Percentiles rank a stretch among this genome's conserved stretches.
phyloP scores from a whole-genome alignment of 257 asterid species.

The Rehmannia glutinosa region DNA sequence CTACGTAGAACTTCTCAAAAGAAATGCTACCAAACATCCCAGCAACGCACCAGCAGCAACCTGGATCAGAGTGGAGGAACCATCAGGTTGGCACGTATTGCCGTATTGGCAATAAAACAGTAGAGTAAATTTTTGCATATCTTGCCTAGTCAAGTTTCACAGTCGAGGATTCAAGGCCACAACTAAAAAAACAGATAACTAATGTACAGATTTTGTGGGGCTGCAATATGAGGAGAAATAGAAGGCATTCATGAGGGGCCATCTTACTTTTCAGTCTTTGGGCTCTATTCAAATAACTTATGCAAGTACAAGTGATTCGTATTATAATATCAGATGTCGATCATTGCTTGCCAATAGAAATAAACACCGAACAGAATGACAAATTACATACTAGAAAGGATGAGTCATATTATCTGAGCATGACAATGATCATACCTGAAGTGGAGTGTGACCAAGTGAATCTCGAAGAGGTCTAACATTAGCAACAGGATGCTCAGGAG shows the following conservation, averaged over 20 bases:
- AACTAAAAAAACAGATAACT: too few species aligned
- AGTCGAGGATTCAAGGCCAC: too few species aligned
- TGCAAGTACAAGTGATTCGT: neutral
- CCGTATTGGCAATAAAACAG: neutral
- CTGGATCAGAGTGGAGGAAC: slow-evolving; percentile 25
- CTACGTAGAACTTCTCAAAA: slow-evolving; percentile 39
- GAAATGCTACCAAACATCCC: slow-evolving; percentile 56
- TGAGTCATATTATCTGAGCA: neutral
- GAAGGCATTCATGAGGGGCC: neutral
- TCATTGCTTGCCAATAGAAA: neutral
- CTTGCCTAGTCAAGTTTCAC: neutral
- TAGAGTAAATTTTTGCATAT: neutral
- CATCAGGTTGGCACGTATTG: neutral
- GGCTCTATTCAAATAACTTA: neutral
- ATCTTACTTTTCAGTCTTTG: neutral
- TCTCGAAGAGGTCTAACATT: slow-evolving; percentile 90
- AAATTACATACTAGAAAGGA: neutral
- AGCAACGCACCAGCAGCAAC: slow-evolving; percentile 73
- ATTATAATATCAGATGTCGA: neutral
- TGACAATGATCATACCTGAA: slow-evolving; percentile 55
- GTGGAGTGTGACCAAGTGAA: slow-evolving; percentile 95
- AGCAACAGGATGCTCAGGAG: slow-evolving; percentile 99
- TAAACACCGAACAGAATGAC: neutral
- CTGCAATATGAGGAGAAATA: too few species aligned
- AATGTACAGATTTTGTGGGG: too few species aligned